A percentile compares a stretch with the other conserved stretches of the same genome.
Conservation (phyloP, 176 grass and related monocot species). For the Juncus effusus region DNA sequence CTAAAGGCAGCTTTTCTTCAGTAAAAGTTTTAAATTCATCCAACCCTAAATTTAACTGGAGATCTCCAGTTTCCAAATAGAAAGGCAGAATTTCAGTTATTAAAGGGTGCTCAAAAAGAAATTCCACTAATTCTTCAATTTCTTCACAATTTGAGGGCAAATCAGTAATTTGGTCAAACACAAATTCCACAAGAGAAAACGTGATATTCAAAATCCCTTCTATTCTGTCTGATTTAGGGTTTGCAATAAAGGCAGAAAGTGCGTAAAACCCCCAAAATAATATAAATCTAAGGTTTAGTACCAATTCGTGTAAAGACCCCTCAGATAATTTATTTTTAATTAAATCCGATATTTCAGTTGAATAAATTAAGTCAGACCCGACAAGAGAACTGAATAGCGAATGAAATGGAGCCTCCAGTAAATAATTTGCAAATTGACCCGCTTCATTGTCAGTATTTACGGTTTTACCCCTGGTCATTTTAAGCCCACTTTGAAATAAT, state of each 20-base stretch:
- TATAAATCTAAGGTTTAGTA: slow-evolving; percentile 49
- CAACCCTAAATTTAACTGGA: slow-evolving; percentile 34
- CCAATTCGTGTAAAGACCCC: slow-evolving; percentile 44
- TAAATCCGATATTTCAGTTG: slow-evolving; percentile 41
- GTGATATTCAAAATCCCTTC: slow-evolving; percentile 51
- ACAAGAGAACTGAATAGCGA: slow-evolving; percentile 59
- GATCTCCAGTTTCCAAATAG: slow-evolving; percentile 41
- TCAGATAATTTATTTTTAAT: slow-evolving; percentile 62
- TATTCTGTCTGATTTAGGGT: slow-evolving; percentile 44
- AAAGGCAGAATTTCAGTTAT: slow-evolving; percentile 41
- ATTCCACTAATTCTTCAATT: slow-evolving; percentile 46
- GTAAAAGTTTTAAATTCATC: slow-evolving; percentile 45
- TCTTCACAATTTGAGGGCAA: not conserved
- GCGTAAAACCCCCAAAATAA: slow-evolving; percentile 74
- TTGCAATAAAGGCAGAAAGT: slow-evolving; percentile 46
- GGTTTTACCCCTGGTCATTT: slow-evolving; percentile 33
- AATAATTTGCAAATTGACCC: slow-evolving; percentile 51
- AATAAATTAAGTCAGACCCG: slow-evolving; percentile 37
- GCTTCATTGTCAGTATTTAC: slow-evolving; percentile 40
- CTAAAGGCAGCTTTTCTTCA: slow-evolving; percentile 50
- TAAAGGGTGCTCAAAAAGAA: slow-evolving; percentile 68
- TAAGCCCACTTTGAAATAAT: slow-evolving; percentile 44
- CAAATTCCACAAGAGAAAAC: slow-evolving; percentile 59
- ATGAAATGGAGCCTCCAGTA: slow-evolving; percentile 64
- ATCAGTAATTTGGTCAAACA: slow-evolving; percentile 49